phyloP scores from a whole-genome alignment of 805 yeast genomes.

The Cyberlindnera meyerae region DNA sequence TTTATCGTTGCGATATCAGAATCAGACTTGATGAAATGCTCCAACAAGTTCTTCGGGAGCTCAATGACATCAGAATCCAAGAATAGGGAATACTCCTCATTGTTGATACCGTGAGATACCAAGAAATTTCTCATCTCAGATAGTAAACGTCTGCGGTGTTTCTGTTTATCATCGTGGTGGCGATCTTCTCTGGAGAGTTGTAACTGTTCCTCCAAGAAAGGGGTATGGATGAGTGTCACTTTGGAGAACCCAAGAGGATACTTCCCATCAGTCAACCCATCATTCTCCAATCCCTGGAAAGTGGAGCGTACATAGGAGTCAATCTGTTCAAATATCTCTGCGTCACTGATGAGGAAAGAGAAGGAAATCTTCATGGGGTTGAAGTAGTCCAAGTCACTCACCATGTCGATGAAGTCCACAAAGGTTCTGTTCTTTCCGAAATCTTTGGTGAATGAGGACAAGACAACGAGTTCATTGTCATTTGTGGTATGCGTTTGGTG shows the following conservation, averaged over 20 bases:
- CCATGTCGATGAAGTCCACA: slow-evolving; percentile 13
- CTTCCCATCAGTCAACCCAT: background rate
- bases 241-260: slow-evolving; percentile 14
- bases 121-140: slow-evolving; percentile 27
- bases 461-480: slow-evolving; percentile 16
- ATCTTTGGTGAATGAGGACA: slow-evolving; percentile 11
- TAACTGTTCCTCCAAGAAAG: slow-evolving; percentile 12
- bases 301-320: slow-evolving; percentile 4
- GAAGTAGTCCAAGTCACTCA: slow-evolving; percentile 6
- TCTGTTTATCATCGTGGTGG: slow-evolving; percentile 19
- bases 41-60: slow-evolving; percentile 23
- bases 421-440: slow-evolving; percentile 13
- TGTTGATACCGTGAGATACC: slow-evolving; percentile 18
- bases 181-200: slow-evolving; percentile 14
- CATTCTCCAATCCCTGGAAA: slow-evolving; percentile 6
- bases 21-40: slow-evolving; percentile 20
- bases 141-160: slow-evolving; percentile 21
- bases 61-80: slow-evolving; percentile 29
- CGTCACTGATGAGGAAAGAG: slow-evolving; percentile 14
- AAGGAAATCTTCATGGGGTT: slow-evolving; percentile 14
- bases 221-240: slow-evolving; percentile 24
- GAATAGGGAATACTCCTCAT: slow-evolving; percentile 28
- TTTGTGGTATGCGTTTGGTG: too few relatives aligned
- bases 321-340: slow-evolving; percentile 6
- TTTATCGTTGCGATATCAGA: slow-evolving; percentile 30